phyloP scores from a whole-genome alignment of 2,329 filamentous ascomycete genomes.

The Cladophialophora psammophila region DNA sequence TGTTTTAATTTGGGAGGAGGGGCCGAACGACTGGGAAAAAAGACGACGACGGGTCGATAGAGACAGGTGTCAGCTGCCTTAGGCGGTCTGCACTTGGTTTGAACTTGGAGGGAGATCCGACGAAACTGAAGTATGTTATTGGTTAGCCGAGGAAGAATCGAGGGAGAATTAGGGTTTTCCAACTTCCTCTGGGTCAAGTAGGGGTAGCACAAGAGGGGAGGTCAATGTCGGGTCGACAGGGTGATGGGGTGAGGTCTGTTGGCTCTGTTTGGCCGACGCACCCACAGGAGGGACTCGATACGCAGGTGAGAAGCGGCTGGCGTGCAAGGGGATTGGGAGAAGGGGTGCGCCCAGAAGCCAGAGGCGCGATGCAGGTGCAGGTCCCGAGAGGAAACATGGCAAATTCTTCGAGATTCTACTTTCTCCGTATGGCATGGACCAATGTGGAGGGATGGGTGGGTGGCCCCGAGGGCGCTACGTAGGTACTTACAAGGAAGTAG shows the following conservation, averaged over 20 bases:
- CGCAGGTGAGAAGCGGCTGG: background rate
- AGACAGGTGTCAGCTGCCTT: constrained; percentile 1
- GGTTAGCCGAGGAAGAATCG: background rate
- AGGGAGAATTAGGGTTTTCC: constrained; percentile 1
- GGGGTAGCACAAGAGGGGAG: background rate
- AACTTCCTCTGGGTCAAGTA: background rate
- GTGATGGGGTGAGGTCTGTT: background rate
- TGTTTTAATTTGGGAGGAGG: background rate
- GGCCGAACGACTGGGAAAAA: background rate
- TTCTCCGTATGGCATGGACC: constrained; percentile 2
- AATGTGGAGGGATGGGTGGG: background rate
- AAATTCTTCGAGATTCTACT: background rate
- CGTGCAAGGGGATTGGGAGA: background rate
- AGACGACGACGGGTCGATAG: background rate
- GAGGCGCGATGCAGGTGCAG: background rate
- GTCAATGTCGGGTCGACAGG: background rate
- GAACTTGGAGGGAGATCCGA: constrained; percentile 4
- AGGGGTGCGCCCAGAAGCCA: background rate
- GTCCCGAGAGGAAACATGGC: background rate
- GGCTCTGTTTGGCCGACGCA: background rate
- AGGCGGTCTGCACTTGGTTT: background rate
- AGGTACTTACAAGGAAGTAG: no score
- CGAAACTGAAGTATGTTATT: background rate
- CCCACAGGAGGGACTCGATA: background rate
- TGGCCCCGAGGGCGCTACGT: background rate